These are phyloP conservation scores for Ophiostoma quercus DNA, from an alignment of 2,329 filamentous ascomycete species.

Conservation along the genomic window DNA sequence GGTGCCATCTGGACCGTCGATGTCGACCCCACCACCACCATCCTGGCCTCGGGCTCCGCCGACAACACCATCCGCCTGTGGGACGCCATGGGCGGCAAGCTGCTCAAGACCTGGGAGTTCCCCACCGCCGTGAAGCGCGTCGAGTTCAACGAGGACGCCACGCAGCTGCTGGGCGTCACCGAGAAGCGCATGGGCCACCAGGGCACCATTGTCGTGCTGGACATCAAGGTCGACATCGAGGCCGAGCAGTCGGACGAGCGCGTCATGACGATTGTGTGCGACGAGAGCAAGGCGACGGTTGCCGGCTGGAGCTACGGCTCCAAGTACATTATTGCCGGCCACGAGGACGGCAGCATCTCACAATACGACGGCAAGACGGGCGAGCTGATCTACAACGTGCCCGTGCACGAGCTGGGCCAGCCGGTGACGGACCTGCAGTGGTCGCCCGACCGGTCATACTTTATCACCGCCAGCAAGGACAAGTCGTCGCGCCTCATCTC, in stretches of 20 bases:
- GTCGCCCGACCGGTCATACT: slow-evolving; percentile 89
- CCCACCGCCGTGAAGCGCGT: slow-evolving; percentile 95
- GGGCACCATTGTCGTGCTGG: slow-evolving; percentile 86
- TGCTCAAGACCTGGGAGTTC: slow-evolving; percentile 97
- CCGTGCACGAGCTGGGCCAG: slow-evolving; percentile 82
- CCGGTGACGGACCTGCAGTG: slow-evolving; percentile 92
- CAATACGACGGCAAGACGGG: slow-evolving; percentile 96
- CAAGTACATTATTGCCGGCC: slow-evolving; percentile 95
- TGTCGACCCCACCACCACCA: slow-evolving; percentile 82
- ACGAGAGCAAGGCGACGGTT: slow-evolving; percentile 94
- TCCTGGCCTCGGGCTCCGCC: slow-evolving; percentile 91
- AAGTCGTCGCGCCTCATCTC: slow-evolving; percentile 93
- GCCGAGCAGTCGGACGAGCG: slow-evolving; percentile 82
- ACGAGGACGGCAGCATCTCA: slow-evolving; percentile 91
- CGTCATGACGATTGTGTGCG: slow-evolving; percentile 80
- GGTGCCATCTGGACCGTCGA: slow-evolving; percentile 99
- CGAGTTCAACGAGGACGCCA: slow-evolving; percentile 94
- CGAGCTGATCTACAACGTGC: slow-evolving; percentile 89
- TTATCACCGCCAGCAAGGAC: slow-evolving; percentile 97
- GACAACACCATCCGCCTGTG: slow-evolving; percentile 98
- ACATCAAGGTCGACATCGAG: slow-evolving; percentile 77
- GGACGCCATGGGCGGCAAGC: slow-evolving; percentile 89
- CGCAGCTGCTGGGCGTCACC: slow-evolving; percentile 83
- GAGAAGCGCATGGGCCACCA: slow-evolving; percentile 98
- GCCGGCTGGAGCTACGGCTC: slow-evolving; percentile 92